phyloP scores from a whole-genome alignment of 73 alveolate genomes.

The Uronychia binucleata region DNA sequence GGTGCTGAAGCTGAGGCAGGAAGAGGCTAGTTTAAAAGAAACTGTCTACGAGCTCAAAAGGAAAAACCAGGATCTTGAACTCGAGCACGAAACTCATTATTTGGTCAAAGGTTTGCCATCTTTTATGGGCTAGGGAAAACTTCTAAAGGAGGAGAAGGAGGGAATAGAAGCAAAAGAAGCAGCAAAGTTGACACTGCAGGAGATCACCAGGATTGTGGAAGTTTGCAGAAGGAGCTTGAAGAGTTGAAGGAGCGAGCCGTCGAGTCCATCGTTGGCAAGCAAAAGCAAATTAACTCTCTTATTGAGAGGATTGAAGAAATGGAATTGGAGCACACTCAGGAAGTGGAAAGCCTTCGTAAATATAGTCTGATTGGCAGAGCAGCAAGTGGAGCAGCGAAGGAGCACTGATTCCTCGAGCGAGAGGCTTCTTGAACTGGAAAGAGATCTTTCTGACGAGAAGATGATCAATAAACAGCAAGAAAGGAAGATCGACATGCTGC shows the following conservation, averaged over 20 bases:
- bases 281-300: background rate
- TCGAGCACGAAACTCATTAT: background rate
- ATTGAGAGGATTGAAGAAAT: background rate
- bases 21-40: background rate
- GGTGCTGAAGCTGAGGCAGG: background rate
- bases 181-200: background rate
- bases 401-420: too few species aligned
- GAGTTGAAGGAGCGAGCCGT: background rate
- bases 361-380: background rate
- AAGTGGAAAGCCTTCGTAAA: background rate
- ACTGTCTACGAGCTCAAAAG: background rate
- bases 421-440: background rate
- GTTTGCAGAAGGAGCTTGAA: background rate
- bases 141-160: background rate
- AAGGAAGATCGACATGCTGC: background rate
- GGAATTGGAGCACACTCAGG: background rate
- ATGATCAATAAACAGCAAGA: background rate
- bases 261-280: background rate
- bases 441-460: background rate
- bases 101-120: background rate
- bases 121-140: too few species aligned
- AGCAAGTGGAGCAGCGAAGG: too few species aligned
- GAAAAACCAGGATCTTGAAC: background rate
- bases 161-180: background rate
- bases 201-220: background rate